A percentile compares a stretch with the other conserved stretches of the same genome.
Evolutionary conservation across 208 protist genomes (phyloP).

Genomic region (Lotmaria passim): DNA sequence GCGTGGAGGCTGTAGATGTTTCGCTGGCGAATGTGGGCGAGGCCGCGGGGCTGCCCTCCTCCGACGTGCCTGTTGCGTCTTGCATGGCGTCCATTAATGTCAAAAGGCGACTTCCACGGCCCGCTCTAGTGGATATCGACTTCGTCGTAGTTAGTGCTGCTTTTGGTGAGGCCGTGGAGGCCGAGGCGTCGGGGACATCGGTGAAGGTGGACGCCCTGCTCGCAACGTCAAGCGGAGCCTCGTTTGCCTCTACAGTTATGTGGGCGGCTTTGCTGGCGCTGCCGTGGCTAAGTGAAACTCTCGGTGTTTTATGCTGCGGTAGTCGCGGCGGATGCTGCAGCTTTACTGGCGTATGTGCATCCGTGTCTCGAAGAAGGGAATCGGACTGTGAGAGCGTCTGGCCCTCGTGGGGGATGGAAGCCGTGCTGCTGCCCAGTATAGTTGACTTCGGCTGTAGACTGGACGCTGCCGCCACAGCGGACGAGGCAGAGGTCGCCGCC

Average conservation of each 20-base stretch:
- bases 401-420: not conserved
- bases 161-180: not conserved
- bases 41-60: too few species aligned
- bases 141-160: not conserved
- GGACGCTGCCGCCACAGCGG: not conserved
- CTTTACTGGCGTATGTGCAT: not conserved
- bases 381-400: not conserved
- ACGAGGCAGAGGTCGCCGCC: not conserved
- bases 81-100: too few species aligned
- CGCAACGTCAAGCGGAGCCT: not conserved
- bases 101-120: too few species aligned
- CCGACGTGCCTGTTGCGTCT: too few species aligned
- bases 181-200: not conserved
- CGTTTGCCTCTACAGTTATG: not conserved
- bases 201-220: not conserved
- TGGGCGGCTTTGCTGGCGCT: not conserved
- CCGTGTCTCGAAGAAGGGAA: not conserved
- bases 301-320: not conserved
- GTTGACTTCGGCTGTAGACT: not conserved
- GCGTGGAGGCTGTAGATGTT: conserved; percentile 4
- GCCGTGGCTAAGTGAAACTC: not conserved
- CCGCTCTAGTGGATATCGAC: too few species aligned
- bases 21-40: too few species aligned
- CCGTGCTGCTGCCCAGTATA: not conserved
- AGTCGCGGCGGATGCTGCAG: not conserved